Base-by-base conservation (phyloP, 2,329 filamentous ascomycete genomes). In the Epichloe bromicola region DNA sequence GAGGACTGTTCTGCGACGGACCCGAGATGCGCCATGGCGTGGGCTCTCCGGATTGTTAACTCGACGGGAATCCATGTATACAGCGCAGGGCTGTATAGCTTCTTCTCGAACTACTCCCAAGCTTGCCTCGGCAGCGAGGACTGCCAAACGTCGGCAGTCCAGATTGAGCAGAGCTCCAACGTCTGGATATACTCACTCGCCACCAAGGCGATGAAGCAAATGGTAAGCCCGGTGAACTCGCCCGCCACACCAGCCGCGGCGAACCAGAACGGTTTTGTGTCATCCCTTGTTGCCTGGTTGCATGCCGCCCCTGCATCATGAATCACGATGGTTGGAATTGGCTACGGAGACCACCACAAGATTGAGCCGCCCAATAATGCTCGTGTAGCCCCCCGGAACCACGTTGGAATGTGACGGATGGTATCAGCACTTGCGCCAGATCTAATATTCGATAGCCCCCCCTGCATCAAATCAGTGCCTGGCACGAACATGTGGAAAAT, bases 71-170 rank as follows among this genome's bases (percentile, higher is more conserved):
- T 51, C 11, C 15, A 19, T 14, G 19, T 46, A 33, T 19, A 36
- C 42, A 33, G 49, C 14, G 49, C 49, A 26, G 49, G 49, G 5
- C 14, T 51, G 8, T 46, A 51, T 4, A 30, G 26, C 23, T 51
- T 30, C 15, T 51, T 41, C 23, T 20, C 26, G 12, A 7, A 33
- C 43, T 49, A 49, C 17, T 33, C 20, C 7, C 38, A 49, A 15
- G 14, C 10, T n/a, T 49, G 47, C 17, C 8, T 36, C 3, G 7
- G 3, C 3, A 7, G 14, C 23, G 14, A 34, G 15, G 23, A 42
- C 20, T 48, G 46, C 37, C 46, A 48, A 10, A 1, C 11, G 4
- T 14, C n/a, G 5, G 23, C 26, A 7, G 12, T 40, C 15, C n/a
- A 48, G 12, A 36, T 48, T 3, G 8, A 34, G 11, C 17, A 34